phyloP scores from a whole-genome alignment of 192 early-diverging fungal genomes.

The Gryganskiella cystojenkinii region DNA sequence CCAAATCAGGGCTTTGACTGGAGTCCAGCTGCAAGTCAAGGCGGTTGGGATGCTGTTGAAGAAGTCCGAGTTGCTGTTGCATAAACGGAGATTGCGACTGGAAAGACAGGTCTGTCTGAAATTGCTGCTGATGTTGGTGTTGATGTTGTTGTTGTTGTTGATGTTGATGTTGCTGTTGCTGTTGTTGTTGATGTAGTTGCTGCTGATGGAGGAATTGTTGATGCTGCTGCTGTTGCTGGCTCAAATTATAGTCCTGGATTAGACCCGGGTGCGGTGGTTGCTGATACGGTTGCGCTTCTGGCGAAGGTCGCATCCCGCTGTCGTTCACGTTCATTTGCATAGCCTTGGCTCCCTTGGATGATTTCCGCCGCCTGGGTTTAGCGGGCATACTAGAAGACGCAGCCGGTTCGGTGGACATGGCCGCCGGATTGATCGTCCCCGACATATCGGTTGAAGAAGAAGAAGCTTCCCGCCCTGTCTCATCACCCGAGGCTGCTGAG shows the following conservation, averaged over 20 bases:
- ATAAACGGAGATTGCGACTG: not conserved
- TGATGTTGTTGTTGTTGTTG: not conserved
- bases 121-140: constrained; percentile 13
- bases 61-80: not conserved
- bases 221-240: constrained; percentile 12
- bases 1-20: constrained; percentile 23
- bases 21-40: constrained; percentile 27
- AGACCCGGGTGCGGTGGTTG: constrained; percentile 2
- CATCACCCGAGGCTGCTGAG: constrained; percentile 1
- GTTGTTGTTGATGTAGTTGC: constrained; percentile 12
- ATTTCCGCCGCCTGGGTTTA: constrained; percentile 31
- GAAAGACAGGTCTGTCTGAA: not conserved
- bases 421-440: too few species aligned
- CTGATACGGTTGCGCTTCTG: not conserved
- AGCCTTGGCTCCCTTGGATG: constrained; percentile 12
- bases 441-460: not conserved
- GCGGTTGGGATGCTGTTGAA: constrained; percentile 6
- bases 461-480: not conserved
- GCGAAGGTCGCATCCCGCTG: not conserved
- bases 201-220: constrained; percentile 16
- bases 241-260: constrained; percentile 7
- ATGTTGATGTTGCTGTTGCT: not conserved
- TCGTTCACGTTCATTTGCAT: not conserved
- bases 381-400: not conserved
- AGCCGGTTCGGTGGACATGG: too few species aligned